Percentiles rank a stretch among this genome's conserved stretches.
phyloP scores from a whole-genome alignment of 257 asterid species.

The Euphrasia confusa region DNA sequence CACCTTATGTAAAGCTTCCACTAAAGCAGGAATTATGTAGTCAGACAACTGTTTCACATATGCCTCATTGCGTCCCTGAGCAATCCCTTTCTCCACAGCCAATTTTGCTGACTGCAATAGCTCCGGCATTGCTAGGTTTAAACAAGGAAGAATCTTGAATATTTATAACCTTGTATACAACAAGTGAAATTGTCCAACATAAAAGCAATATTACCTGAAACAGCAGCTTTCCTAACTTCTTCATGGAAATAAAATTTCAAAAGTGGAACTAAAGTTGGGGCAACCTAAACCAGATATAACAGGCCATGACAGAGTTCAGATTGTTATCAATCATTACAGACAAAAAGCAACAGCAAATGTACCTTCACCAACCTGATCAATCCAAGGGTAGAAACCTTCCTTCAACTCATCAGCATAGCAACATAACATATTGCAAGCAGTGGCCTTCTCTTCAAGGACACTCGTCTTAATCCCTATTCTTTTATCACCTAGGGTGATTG shows the following conservation, averaged over 20 bases:
- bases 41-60: conserved; percentile 78
- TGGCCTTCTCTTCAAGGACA: conserved; percentile 96
- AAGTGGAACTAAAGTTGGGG: conserved; percentile 86
- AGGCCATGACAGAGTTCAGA: conserved; percentile 22
- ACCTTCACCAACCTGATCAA: conserved; percentile 78
- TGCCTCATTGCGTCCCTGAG: conserved; percentile 81
- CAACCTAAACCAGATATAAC: conserved; percentile 56
- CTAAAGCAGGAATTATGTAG: conserved; percentile 67
- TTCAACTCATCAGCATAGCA: conserved; percentile 98
- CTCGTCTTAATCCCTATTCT: conserved; percentile 96
- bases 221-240: conserved; percentile 98
- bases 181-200: conserved; percentile 1
- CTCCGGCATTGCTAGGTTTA: conserved; percentile 87
- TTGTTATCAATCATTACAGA: conserved; percentile 17
- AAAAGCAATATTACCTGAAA: conserved; percentile 60
- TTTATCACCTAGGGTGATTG: conserved; percentile 92
- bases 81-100: conserved; percentile 92
- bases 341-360: conserved; percentile 20
- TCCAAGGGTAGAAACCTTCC: conserved; percentile 99
- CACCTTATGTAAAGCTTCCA: conserved; percentile 90
- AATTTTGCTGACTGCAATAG: conserved; percentile 82
- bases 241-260: conserved; percentile 95
- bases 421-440: conserved; percentile 97
- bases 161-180: conserved; percentile 8
- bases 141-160: conserved; percentile 20